These are phyloP conservation scores for Vigna unguiculata DNA, from an alignment of 306 rosid genomes.

Conservation along the genomic window DNA sequence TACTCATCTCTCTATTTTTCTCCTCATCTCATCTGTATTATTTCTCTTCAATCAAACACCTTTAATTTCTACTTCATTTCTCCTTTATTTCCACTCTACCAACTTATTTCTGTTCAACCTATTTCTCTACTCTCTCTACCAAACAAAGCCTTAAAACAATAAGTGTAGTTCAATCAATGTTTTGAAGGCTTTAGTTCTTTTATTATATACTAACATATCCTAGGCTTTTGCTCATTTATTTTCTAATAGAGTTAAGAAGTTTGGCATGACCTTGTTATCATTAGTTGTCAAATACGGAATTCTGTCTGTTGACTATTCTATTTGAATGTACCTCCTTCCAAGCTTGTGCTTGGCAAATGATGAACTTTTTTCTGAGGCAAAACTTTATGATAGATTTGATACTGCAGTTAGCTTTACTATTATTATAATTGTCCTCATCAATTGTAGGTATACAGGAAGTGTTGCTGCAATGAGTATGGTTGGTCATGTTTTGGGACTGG, in stretches of 20 bases:
- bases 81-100: too few relatives aligned
- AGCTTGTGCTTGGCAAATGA: conserved; percentile 14
- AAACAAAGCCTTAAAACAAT: not conserved
- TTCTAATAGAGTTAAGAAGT: conserved; percentile 29
- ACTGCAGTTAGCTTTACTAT: conserved; percentile 9
- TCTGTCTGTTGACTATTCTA: conserved; percentile 35
- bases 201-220: conserved; percentile 22
- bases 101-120: too few relatives aligned
- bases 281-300: conserved; percentile 30
- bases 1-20: too few relatives aligned
- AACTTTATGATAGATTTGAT: conserved; percentile 23
- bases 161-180: conserved; percentile 21
- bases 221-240: conserved; percentile 10
- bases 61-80: too few relatives aligned
- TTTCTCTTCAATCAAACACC: too few relatives aligned
- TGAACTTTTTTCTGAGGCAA: conserved; percentile 27
- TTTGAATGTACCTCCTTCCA: conserved; percentile 41
- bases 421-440: not conserved
- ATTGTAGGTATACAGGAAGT: conserved; percentile 88
- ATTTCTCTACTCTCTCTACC: too few relatives aligned
- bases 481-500: conserved; percentile 94
- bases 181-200: conserved; percentile 36
- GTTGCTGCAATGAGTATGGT: conserved; percentile 98
- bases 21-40: too few relatives aligned
- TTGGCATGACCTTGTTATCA: conserved; percentile 40